These are phyloP conservation scores for Agrocybe chaxingu DNA, from an alignment of 768 basidiomycete genomes.

Conservation along the genomic window DNA sequence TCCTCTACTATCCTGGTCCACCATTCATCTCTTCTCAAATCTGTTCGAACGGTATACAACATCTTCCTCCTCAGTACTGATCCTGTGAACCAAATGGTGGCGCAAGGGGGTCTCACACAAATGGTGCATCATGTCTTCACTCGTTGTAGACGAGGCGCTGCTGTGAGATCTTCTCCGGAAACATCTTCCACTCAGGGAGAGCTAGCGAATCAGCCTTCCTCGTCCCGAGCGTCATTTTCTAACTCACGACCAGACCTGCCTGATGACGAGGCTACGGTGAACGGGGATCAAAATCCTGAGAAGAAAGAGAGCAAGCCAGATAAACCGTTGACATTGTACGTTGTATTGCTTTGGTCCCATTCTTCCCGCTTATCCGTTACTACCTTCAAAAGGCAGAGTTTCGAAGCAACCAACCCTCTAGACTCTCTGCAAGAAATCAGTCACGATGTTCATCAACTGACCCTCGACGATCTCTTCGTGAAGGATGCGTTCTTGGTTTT, in stretches of 20 bases:
- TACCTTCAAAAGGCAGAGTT: conserved; percentile 25
- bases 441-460: conserved; percentile 43
- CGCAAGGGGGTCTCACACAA: conserved; percentile 95
- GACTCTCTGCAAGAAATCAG: conserved; percentile 30
- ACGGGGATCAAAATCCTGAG: background rate
- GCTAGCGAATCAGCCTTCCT: conserved; percentile 10
- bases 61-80: conserved; percentile 91
- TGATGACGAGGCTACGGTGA: background rate
- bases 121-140: conserved; percentile 98
- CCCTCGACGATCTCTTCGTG: conserved; percentile 85
- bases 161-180: conserved; percentile 11
- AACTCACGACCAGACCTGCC: conserved; percentile 4
- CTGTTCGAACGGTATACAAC: conserved; percentile 97
- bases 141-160: conserved; percentile 53
- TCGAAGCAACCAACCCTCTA: conserved; percentile 30
- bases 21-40: conserved; percentile 93
- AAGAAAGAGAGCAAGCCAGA: conserved; percentile 7
- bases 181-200: conserved; percentile 3
- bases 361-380: conserved; percentile 5
- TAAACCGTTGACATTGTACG: conserved; percentile 19
- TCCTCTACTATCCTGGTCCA: conserved; percentile 88
- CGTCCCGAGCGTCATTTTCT: conserved; percentile 14
- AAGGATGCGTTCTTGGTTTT: conserved; percentile 99
- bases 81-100: conserved; percentile 94
- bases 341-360: background rate